Conservation (phyloP, 495 filamentous ascomycete species). For the Astrocystis sublimbata region DNA sequence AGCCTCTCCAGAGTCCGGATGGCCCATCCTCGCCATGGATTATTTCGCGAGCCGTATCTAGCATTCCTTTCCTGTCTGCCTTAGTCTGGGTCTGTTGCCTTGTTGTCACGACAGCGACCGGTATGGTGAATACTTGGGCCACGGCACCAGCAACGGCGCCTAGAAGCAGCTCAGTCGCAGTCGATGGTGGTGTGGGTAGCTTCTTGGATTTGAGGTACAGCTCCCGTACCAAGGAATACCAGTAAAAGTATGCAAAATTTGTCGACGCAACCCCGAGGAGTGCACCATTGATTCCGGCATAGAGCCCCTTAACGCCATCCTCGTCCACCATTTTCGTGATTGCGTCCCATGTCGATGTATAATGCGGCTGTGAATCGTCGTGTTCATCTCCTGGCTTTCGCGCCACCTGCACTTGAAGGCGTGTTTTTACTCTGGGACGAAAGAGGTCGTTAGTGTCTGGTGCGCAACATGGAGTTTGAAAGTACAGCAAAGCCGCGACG, state of each 20-base stretch:
- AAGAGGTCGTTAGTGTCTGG: conserved; percentile 11
- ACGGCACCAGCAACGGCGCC: conserved; percentile 88
- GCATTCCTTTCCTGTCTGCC: conserved; percentile 77
- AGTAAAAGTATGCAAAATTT: conserved; percentile 99
- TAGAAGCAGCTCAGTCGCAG: conserved; percentile 79
- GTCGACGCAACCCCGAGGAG: conserved; percentile 92
- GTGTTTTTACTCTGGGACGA: conserved; percentile 80
- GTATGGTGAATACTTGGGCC: conserved; percentile 95
- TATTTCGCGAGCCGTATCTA: conserved; percentile 89
- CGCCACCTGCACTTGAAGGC: conserved; percentile 94
- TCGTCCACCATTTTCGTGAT: conserved; percentile 80
- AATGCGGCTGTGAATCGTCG: conserved; percentile 61
- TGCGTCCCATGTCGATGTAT: conserved; percentile 83
- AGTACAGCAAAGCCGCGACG: conserved; percentile 1
- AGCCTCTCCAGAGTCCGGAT: conserved; percentile 85
- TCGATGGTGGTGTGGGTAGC: conserved; percentile 67
- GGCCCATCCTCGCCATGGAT: conserved; percentile 88
- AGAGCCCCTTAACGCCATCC: conserved; percentile 81
- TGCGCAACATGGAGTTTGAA: background rate
- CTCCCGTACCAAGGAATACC: conserved; percentile 87
- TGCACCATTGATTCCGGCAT: conserved; percentile 82
- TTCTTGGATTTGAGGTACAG: conserved; percentile 74
- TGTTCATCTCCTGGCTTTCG: conserved; percentile 47
- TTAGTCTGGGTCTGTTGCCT: conserved; percentile 90
- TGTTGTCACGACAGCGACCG: conserved; percentile 92